A percentile compares a stretch with the other conserved stretches of the same genome.
phyloP scores from a whole-genome alignment of 768 basidiomycete species.

The Suillus ampliporus region DNA sequence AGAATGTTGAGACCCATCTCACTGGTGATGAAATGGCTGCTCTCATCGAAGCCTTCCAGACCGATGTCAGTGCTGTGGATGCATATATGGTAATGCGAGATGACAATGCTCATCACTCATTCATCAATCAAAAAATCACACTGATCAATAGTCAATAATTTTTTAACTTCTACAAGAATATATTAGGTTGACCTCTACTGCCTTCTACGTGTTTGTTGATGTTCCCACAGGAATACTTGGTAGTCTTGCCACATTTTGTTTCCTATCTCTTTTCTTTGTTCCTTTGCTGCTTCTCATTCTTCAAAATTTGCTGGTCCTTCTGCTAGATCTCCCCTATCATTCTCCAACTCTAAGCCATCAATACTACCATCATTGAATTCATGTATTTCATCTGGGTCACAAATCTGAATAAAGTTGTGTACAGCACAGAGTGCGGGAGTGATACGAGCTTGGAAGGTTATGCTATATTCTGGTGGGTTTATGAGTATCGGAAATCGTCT shows the following conservation, averaged over 20 bases:
- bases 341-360: not conserved
- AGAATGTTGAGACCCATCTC: not conserved
- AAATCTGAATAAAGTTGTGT: constrained; percentile 30
- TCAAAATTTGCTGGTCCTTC: not conserved
- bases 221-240: not conserved
- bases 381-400: constrained; percentile 17
- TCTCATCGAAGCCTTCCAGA: not conserved
- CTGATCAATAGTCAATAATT: not conserved
- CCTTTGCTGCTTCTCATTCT: not conserved
- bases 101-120: too few relatives aligned
- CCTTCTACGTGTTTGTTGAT: not conserved
- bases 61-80: not conserved
- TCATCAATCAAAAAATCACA: not conserved
- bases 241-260: not conserved
- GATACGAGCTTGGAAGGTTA: constrained; percentile 28
- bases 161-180: not conserved
- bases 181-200: not conserved
- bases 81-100: too few relatives aligned
- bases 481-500: constrained; percentile 22
- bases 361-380: not conserved
- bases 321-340: not conserved
- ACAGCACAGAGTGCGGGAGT: constrained; percentile 25
- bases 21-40: not conserved
- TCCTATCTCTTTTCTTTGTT: not conserved
- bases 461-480: constrained; percentile 17